Conservation (phyloP, 2,329 filamentous ascomycete species). For the Aspergillaceae sp. region DNA sequence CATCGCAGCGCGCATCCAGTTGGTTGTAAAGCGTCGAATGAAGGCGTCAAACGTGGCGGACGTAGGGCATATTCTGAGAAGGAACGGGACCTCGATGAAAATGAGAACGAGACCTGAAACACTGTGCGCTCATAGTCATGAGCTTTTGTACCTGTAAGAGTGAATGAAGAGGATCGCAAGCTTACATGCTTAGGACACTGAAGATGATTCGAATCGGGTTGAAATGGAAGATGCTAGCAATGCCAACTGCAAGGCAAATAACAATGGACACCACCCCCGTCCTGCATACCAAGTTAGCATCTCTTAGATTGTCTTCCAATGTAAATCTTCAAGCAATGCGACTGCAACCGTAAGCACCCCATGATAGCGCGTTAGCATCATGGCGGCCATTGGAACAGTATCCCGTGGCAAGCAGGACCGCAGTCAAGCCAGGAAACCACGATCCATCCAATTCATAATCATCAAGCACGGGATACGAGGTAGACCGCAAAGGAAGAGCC, state of each 20-base stretch:
- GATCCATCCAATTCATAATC: conserved; percentile 4
- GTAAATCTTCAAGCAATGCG: too few relatives aligned
- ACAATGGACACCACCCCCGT: conserved; percentile 52
- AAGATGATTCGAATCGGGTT: conserved; percentile 51
- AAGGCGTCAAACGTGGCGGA: conserved; percentile 78
- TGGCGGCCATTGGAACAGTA: not conserved
- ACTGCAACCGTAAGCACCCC: too few relatives aligned
- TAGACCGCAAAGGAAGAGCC: not conserved
- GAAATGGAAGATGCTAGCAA: conserved; percentile 60
- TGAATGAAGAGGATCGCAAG: conserved; percentile 6
- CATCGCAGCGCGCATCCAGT: conserved; percentile 89
- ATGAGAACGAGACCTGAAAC: conserved; percentile 64
- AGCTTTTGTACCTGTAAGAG: conserved; percentile 22
- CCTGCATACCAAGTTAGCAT: conserved; percentile 22
- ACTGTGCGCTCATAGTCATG: conserved; percentile 43
- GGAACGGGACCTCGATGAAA: conserved; percentile 84
- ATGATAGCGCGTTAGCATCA: not conserved
- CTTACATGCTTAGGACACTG: conserved; percentile 50
- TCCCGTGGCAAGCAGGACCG: conserved; percentile 9
- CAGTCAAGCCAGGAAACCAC: conserved; percentile 14
- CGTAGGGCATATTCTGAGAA: conserved; percentile 95
- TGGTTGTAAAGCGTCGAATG: conserved; percentile 87
- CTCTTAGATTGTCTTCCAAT: not conserved
- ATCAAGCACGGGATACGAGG: not conserved
- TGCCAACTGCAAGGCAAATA: conserved; percentile 58